phyloP scores from a whole-genome alignment of 1,284 basidiomycete genomes.

The Cutaneotrichosporon sp. region DNA sequence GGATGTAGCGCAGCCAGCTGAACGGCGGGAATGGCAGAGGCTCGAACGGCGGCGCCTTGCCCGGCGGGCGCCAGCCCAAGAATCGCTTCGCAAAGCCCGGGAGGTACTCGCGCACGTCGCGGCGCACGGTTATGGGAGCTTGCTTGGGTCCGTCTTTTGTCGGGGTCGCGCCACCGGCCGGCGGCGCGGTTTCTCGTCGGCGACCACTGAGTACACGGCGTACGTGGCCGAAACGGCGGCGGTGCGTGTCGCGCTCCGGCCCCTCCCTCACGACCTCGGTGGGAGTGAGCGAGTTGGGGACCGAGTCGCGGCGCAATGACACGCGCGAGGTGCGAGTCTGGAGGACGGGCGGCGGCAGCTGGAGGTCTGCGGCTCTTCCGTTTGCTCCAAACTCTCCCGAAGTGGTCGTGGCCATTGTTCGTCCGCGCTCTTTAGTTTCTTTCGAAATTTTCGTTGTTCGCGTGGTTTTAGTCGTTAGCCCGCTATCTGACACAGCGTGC shows the following conservation, averaged over 20 bases:
- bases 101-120: slow-evolving; percentile 28
- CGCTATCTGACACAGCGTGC: too few species aligned
- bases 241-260: neutral
- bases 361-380: neutral
- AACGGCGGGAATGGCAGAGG: slow-evolving; percentile 35
- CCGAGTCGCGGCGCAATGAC: neutral
- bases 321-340: neutral
- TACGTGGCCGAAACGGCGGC: neutral
- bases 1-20: slow-evolving; percentile 38
- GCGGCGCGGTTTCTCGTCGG: neutral
- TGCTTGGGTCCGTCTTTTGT: neutral
- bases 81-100: slow-evolving; percentile 25
- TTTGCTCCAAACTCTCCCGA: too few species aligned
- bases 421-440: too few species aligned
- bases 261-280: neutral
- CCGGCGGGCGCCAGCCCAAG: slow-evolving; percentile 25
- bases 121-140: neutral
- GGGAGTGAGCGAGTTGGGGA: too few species aligned
- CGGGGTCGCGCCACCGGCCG: neutral
- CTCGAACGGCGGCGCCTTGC: slow-evolving; percentile 18
- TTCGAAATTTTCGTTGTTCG: too few species aligned
- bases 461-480: too few species aligned
- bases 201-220: neutral
- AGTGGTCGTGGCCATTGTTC: too few species aligned
- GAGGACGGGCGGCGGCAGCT: neutral